Evolutionary conservation across 192 early-diverging fungal genomes (phyloP), one percentile per base, ranked within the genome.

Genomic region (Rhizoclosmatium globosum): DNA sequence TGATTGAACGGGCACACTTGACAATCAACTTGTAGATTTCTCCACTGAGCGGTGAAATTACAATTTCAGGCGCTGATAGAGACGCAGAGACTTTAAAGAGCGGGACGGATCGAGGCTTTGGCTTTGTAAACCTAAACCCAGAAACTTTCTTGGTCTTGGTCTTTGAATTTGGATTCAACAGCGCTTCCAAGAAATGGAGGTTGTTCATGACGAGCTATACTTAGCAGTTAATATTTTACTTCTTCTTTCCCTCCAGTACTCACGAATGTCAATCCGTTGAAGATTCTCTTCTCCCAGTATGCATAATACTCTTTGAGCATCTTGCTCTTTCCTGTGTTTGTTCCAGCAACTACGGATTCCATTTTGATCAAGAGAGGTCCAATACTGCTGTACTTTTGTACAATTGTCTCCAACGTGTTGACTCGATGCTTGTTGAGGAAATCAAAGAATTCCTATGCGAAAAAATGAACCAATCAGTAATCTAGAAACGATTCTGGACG

Each of bases 1-100:
- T 76, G 21, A 91, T 84, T 2, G 87, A 87, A 15, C 89, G 73
- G 2, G 83, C 85, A 64, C 86, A 82, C 74, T 91, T 91, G 47
- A 90, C 82, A 70, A 91, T 90, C 87, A 91, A 85, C 73, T 91
- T 91, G 67, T 85, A 86, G 44, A 90, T 88, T 74, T 90, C 90
- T 17, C 76, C 84, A 3, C 86, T 79, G 13, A 89, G 76, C 15
- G 90, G 90, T 17, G 85, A 81, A 31, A 90, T 87, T 0, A 90
- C 79, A 56, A 91, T 91, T 81, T 91, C 90, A 45, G 90, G 90
- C 0, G 86, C 88, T 1, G 87, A 91, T 2, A 91, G 80, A 9
- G 87, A 88, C 2, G 90, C 90, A 44, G 72, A 82, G 7, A 91
- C 87, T 81, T 76, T 85, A 74, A 91, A 91, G 23, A 91, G 74